Evolutionary conservation across 2,329 filamentous ascomycete genomes (phyloP).

Genomic region (Penicillium occitanis): DNA sequence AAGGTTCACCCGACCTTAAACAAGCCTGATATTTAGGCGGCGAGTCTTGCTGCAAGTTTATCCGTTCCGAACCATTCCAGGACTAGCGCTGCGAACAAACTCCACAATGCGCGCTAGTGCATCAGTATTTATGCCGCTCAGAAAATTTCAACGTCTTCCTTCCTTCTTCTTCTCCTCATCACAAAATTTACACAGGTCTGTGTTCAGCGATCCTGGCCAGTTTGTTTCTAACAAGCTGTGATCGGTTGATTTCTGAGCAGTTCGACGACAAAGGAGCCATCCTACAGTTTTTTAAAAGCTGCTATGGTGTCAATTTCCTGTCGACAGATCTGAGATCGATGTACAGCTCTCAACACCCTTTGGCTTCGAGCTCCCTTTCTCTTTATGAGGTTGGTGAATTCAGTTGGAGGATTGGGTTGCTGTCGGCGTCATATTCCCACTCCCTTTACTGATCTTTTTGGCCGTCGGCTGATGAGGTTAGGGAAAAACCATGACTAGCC

Average conservation of each 20-base stretch:
- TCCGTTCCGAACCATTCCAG: constrained; percentile 7
- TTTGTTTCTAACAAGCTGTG: constrained; percentile 44
- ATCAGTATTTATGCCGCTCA: constrained; percentile 27
- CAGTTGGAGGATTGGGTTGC: constrained; percentile 55
- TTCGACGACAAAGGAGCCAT: constrained; percentile 87
- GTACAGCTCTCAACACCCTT: constrained; percentile 51
- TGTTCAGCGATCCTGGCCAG: constrained; percentile 74
- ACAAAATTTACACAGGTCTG: constrained; percentile 66
- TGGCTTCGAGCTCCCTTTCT: constrained; percentile 64
- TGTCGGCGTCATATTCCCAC: constrained; percentile 81
- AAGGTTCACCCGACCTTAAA: not conserved
- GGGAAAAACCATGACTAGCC: constrained; percentile 81
- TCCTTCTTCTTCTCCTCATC: constrained; percentile 42
- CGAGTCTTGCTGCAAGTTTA: constrained; percentile 3
- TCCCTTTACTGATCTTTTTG: constrained; percentile 69
- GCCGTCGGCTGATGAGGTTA: constrained; percentile 86
- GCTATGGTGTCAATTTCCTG: constrained; percentile 82
- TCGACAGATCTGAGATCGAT: constrained; percentile 92
- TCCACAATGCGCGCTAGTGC: constrained; percentile 28
- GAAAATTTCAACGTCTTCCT: constrained; percentile 39
- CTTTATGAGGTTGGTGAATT: constrained; percentile 58
- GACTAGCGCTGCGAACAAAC: constrained; percentile 29
- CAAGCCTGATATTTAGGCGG: constrained; percentile 5
- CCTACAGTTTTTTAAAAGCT: constrained; percentile 38
- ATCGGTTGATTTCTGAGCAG: constrained; percentile 80